phyloP scores from a whole-genome alignment of 352 stramenopile species.

The Globisporangium splendens region DNA sequence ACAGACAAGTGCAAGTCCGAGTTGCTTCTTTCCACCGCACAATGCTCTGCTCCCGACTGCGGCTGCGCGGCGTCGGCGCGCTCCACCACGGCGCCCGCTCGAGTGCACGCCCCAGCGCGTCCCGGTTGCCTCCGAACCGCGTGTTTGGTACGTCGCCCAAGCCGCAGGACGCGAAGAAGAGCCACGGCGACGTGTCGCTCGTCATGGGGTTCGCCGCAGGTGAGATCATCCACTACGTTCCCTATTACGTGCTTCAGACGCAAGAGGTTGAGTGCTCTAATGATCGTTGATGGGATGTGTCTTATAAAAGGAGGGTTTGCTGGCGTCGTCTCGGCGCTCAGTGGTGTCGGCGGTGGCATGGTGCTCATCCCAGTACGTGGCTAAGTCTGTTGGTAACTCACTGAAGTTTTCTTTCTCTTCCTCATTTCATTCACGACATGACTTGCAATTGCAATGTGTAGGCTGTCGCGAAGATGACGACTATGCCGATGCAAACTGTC shows the following conservation, averaged over 20 bases:
- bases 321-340: constrained; percentile 20
- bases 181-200: not conserved
- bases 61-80: no score
- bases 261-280: no score
- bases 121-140: not conserved
- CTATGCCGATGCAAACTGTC: constrained; percentile 24
- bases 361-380: constrained; percentile 21
- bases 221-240: not conserved
- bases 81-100: no score
- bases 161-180: not conserved
- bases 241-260: no score
- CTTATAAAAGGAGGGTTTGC: constrained; percentile 12
- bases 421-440: not conserved
- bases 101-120: no score
- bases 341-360: constrained; percentile 24
- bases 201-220: not conserved
- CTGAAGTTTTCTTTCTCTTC: not conserved
- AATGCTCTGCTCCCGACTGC: no score
- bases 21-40: no score
- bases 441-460: not conserved
- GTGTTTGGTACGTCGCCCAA: not conserved
- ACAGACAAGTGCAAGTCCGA: no score
- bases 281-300: no score
- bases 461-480: constrained; percentile 21
- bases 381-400: no score